Conservation (phyloP, 2,329 filamentous ascomycete genomes). For the Macrophomina phaseolina region DNA sequence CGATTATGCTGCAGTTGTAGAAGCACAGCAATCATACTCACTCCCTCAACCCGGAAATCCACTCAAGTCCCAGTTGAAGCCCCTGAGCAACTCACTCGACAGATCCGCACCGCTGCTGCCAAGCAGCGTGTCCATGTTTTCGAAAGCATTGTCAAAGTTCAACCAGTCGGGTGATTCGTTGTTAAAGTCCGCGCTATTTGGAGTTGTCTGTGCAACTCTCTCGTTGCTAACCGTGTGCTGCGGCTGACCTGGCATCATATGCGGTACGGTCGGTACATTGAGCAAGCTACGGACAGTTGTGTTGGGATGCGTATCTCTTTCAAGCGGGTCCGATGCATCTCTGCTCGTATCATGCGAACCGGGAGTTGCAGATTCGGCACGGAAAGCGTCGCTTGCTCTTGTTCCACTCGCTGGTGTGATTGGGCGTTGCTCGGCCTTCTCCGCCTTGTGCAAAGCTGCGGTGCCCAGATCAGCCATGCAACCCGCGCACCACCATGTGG, state of each 20-base stretch:
- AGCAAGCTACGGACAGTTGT: conserved; percentile 11
- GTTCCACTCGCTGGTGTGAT: neutral
- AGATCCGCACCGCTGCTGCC: conserved; percentile 41
- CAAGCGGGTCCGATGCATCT: neutral
- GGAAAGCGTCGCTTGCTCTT: conserved; percentile 22
- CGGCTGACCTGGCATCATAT: conserved; percentile 13
- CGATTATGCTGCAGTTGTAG: too few species aligned
- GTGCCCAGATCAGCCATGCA: conserved; percentile 51
- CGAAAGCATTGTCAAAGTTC: conserved; percentile 47
- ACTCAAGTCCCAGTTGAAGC: conserved; percentile 41
- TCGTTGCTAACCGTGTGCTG: conserved; percentile 47
- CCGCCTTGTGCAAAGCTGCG: conserved; percentile 46
- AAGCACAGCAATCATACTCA: neutral
- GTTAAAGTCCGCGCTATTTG: conserved; percentile 31
- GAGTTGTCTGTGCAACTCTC: conserved; percentile 34
- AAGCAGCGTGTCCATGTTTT: conserved; percentile 47
- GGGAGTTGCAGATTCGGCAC: neutral
- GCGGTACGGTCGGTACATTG: conserved; percentile 16
- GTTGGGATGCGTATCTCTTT: neutral
- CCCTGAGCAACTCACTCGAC: conserved; percentile 43
- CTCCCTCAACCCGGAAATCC: conserved; percentile 6
- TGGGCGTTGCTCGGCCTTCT: conserved; percentile 30
- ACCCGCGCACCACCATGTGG: conserved; percentile 54
- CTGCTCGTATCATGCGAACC: neutral
- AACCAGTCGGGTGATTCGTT: conserved; percentile 46